These are phyloP conservation scores for Lactifluus pinguis DNA, from an alignment of 768 basidiomycete genomes.

Conservation along the genomic window DNA sequence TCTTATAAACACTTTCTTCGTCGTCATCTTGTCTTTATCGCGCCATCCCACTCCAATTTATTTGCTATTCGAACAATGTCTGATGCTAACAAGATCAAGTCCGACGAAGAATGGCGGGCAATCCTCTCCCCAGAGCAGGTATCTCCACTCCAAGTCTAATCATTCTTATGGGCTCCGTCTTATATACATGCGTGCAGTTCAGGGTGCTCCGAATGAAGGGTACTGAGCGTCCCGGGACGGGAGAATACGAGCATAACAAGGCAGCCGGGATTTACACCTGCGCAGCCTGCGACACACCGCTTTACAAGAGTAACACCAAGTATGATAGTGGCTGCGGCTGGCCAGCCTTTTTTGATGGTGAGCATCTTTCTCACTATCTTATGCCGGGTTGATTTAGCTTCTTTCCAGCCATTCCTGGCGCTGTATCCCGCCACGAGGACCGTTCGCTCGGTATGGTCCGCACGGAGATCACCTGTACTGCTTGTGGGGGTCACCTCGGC, in stretches of 20 bases:
- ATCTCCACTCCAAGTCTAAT: conserved; percentile 18
- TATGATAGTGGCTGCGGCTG: conserved; percentile 92
- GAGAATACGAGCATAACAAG: conserved; percentile 66
- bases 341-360: conserved; percentile 96
- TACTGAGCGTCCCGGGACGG: conserved; percentile 71
- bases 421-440: conserved; percentile 75
- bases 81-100: conserved; percentile 31
- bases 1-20: neutral
- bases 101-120: conserved; percentile 79
- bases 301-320: conserved; percentile 86
- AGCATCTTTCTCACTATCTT: conserved; percentile 2
- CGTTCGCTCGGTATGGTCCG: conserved; percentile 53
- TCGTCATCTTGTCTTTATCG: neutral
- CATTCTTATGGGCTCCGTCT: neutral
- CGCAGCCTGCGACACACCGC: conserved; percentile 68
- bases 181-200: conserved; percentile 44
- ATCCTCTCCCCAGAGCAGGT: conserved; percentile 78
- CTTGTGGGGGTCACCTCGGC: conserved; percentile 89
- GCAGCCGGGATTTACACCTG: conserved; percentile 67
- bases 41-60: neutral
- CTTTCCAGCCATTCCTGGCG: conserved; percentile 72
- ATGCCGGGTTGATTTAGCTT: neutral
- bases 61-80: conserved; percentile 21
- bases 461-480: conserved; percentile 82
- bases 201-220: conserved; percentile 78